Percentiles rank a stretch among this genome's conserved stretches.
Evolutionary conservation across 805 yeast genomes (phyloP).

Genomic region (Saturnispora bothae): DNA sequence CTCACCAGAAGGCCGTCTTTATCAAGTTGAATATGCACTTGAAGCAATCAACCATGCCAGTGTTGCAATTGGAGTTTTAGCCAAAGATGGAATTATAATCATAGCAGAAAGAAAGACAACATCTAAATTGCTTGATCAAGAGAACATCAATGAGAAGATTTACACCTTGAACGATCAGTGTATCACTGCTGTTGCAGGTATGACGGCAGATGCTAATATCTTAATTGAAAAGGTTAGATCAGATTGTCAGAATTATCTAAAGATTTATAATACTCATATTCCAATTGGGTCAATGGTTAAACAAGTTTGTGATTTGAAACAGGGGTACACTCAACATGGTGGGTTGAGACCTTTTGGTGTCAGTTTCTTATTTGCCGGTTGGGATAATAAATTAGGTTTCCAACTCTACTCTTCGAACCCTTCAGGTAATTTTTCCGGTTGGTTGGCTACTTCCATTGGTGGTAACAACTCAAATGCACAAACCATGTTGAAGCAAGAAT

Average conservation of each 20-base stretch:
- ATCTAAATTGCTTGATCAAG: constrained; percentile 85
- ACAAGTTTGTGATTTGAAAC: constrained; percentile 84
- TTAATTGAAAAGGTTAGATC: constrained; percentile 81
- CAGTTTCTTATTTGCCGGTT: constrained; percentile 91
- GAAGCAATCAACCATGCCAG: constrained; percentile 78
- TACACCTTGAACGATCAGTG: constrained; percentile 62
- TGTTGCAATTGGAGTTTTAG: constrained; percentile 68
- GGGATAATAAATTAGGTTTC: constrained; percentile 80
- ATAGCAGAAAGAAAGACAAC: constrained; percentile 97
- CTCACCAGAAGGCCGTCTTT: constrained; percentile 96
- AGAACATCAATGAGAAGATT: constrained; percentile 85
- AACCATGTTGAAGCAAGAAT: constrained; percentile 89
- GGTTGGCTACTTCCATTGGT: constrained; percentile 97
- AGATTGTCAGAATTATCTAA: constrained; percentile 73
- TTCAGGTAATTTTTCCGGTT: constrained; percentile 93
- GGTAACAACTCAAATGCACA: constrained; percentile 96
- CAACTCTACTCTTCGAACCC: constrained; percentile 95
- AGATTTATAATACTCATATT: constrained; percentile 81
- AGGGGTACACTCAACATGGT: constrained; percentile 97
- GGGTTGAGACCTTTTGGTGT: constrained; percentile 98
- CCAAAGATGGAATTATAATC: constrained; percentile 79
- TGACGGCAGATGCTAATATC: constrained; percentile 94
- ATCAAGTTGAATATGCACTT: constrained; percentile 94
- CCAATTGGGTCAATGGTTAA: constrained; percentile 90
- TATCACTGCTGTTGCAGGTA: constrained; percentile 93